Evolutionary conservation across 352 stramenopile species (phyloP).

Genomic region (Pythium pyrilobum): DNA sequence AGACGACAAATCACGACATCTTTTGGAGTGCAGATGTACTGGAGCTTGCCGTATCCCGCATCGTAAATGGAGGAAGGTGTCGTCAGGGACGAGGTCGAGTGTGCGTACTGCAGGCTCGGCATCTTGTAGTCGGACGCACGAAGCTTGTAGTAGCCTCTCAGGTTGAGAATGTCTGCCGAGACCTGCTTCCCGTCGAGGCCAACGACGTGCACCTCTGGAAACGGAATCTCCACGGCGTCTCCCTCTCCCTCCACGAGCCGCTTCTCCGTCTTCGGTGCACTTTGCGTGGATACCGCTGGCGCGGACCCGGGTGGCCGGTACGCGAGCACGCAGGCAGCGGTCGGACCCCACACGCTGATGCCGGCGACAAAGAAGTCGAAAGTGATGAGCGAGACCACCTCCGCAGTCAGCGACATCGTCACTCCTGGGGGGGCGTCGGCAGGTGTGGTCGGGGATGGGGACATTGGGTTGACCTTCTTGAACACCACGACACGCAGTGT

Average conservation of each 20-base stretch:
- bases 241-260: slow-evolving; percentile 63
- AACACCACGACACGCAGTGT: slow-evolving; percentile 79
- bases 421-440: slow-evolving; percentile 11
- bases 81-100: slow-evolving; percentile 11
- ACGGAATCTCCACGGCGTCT: slow-evolving; percentile 63
- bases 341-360: slow-evolving; percentile 56
- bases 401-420: slow-evolving; percentile 37
- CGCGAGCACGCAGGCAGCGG: slow-evolving; percentile 58
- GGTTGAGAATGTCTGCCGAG: slow-evolving; percentile 70
- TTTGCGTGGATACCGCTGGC: slow-evolving; percentile 10
- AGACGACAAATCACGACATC: slow-evolving; percentile 82
- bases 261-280: slow-evolving; percentile 25
- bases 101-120: slow-evolving; percentile 56
- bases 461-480: slow-evolving; percentile 37
- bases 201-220: slow-evolving; percentile 84
- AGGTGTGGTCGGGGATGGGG: slow-evolving; percentile 22
- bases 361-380: slow-evolving; percentile 85
- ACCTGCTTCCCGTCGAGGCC: slow-evolving; percentile 85
- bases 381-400: slow-evolving; percentile 66
- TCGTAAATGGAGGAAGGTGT: slow-evolving; percentile 51
- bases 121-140: slow-evolving; percentile 81
- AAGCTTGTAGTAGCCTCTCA: slow-evolving; percentile 69
- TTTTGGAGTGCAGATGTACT: slow-evolving; percentile 81
- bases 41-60: slow-evolving; percentile 50
- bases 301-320: slow-evolving; percentile 61